These are phyloP conservation scores for Lathyrus sativus DNA, from an alignment of 306 rosid species.

Conservation along the genomic window DNA sequence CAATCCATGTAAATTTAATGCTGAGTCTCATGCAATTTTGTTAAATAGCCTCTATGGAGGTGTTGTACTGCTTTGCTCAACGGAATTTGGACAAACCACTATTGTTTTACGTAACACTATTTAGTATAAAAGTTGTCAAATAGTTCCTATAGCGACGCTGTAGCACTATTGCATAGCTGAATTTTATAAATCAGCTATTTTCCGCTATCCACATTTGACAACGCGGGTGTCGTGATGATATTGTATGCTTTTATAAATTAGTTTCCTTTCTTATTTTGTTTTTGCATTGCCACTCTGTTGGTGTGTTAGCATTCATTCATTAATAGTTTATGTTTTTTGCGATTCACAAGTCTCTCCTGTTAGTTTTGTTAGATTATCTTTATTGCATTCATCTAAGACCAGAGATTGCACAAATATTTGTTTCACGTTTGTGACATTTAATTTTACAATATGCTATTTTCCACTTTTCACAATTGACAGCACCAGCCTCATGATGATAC, in stretches of 20 bases:
- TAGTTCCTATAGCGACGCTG: too few species aligned
- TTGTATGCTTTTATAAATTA: neutral
- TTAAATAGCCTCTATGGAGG: too few species aligned
- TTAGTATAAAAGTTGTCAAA: too few species aligned
- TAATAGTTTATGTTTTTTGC: neutral
- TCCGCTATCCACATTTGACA: too few species aligned
- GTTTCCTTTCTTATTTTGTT: conserved; percentile 11
- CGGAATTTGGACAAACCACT: too few species aligned
- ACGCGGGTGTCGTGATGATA: neutral
- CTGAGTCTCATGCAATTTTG: neutral
- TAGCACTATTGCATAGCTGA: too few species aligned
- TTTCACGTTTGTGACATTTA: neutral
- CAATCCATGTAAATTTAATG: neutral
- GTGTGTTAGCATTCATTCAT: neutral
- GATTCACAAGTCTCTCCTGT: neutral
- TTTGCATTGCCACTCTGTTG: neutral
- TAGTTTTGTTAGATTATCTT: neutral
- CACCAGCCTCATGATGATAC: neutral
- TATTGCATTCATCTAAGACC: neutral
- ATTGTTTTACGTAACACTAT: too few species aligned
- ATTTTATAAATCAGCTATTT: too few species aligned
- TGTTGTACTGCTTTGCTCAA: too few species aligned
- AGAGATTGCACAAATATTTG: neutral
- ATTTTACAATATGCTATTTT: too few species aligned
- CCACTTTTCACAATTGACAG: too few species aligned